Percentiles rank a stretch among this genome's conserved stretches.
Conservation (phyloP, 768 basidiomycete species). For the Auricularia heimuer region DNA sequence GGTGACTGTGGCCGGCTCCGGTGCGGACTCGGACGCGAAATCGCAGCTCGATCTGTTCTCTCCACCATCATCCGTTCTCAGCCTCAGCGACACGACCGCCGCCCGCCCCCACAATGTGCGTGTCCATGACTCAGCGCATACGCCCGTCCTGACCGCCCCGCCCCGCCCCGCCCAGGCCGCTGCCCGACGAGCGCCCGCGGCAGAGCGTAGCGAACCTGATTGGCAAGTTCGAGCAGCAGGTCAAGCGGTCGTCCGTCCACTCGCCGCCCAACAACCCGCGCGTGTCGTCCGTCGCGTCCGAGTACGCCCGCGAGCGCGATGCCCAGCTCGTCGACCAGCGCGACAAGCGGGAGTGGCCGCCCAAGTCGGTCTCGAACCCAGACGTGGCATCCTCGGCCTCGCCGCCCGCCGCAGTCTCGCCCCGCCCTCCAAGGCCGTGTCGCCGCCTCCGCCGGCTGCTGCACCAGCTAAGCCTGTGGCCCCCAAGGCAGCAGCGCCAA, state of each 20-base stretch:
- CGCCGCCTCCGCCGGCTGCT: conserved; percentile 12
- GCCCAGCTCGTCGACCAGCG: conserved; percentile 33
- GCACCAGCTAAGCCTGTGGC: conserved; percentile 16
- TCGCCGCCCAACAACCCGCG: conserved; percentile 33
- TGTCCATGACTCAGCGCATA: too few species aligned
- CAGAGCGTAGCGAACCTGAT: conserved; percentile 85
- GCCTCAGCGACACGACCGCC: not conserved
- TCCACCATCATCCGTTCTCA: not conserved
- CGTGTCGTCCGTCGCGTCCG: conserved; percentile 60
- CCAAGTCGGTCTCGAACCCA: conserved; percentile 26
- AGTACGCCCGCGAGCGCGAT: conserved; percentile 43
- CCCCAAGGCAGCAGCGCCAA: conserved; percentile 22
- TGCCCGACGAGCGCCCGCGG: conserved; percentile 82
- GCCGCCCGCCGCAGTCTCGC: conserved; percentile 15
- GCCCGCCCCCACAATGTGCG: not conserved
- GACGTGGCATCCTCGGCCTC: conserved; percentile 3
- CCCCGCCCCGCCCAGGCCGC: conserved; percentile 40
- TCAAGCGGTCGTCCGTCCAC: conserved; percentile 45
- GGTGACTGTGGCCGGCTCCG: not conserved
- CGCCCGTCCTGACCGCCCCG: not conserved
- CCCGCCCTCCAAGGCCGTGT: conserved; percentile 12
- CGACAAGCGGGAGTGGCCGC: conserved; percentile 75
- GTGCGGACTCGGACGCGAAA: not conserved
- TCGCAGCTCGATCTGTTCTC: not conserved
- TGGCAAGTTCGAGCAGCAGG: conserved; percentile 77